Conservation (phyloP, 768 basidiomycete species). For the Pisolithus albus region DNA sequence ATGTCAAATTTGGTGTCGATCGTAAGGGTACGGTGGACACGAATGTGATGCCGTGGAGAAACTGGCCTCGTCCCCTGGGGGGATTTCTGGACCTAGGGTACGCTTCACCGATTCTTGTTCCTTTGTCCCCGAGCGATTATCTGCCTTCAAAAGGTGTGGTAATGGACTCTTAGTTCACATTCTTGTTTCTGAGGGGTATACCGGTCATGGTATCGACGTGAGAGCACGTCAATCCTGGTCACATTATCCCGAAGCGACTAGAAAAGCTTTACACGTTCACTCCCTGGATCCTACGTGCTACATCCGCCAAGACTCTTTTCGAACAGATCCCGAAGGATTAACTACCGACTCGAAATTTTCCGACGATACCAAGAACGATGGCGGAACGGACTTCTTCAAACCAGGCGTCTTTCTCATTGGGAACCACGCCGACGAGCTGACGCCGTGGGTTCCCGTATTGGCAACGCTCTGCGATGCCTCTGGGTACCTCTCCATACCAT, state of each 20-base stretch:
- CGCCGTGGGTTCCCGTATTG: constrained; percentile 88
- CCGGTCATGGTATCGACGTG: constrained; percentile 79
- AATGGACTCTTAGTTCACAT: constrained; percentile 92
- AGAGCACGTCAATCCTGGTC: constrained; percentile 82
- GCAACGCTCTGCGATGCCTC: constrained; percentile 54
- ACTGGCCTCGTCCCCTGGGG: constrained; percentile 72
- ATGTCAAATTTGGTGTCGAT: not conserved
- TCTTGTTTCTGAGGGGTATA: constrained; percentile 75
- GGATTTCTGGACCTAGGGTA: constrained; percentile 91
- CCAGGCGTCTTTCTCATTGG: constrained; percentile 74
- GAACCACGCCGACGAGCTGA: constrained; percentile 95
- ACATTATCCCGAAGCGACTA: constrained; percentile 62
- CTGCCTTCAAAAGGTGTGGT: constrained; percentile 55
- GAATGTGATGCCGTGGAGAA: constrained; percentile 45
- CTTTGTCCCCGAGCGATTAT: not conserved
- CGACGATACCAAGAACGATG: not conserved
- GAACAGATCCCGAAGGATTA: not conserved
- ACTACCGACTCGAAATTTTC: too few relatives aligned
- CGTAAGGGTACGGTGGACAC: too few relatives aligned
- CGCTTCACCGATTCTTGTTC: constrained; percentile 8
- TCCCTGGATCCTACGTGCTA: constrained; percentile 57
- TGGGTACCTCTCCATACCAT: constrained; percentile 81
- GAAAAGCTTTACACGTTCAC: constrained; percentile 52
- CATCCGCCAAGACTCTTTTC: constrained; percentile 6
- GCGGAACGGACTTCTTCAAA: constrained; percentile 18